Conservation (phyloP, 2,329 filamentous ascomycete genomes). For the Madurella fahalii region DNA sequence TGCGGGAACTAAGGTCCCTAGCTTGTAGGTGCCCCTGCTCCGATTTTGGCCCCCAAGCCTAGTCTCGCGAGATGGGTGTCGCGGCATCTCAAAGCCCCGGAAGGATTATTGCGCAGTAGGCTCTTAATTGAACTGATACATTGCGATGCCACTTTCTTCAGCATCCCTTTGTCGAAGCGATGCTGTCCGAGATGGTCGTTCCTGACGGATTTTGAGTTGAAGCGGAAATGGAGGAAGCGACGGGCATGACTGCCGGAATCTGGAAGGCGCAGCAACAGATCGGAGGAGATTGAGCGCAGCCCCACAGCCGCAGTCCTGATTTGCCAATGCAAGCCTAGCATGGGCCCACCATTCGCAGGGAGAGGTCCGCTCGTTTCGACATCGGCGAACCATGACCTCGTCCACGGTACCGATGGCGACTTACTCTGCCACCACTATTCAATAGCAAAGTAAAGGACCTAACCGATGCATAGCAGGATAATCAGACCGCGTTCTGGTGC, state of each 20-base stretch:
- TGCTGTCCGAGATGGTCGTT: too few species aligned
- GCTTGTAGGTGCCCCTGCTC: neutral
- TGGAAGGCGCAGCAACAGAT: constrained; percentile 7
- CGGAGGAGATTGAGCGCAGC: neutral
- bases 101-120: neutral
- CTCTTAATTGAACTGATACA: neutral
- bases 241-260: constrained; percentile 8
- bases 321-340: neutral
- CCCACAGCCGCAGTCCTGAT: neutral
- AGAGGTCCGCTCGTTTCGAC: neutral
- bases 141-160: neutral
- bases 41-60: neutral
- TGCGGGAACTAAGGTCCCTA: neutral
- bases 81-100: neutral
- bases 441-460: neutral
- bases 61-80: neutral
- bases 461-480: neutral
- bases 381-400: neutral
- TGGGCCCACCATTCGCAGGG: too few species aligned
- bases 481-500: neutral
- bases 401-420: neutral
- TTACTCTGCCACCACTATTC: too few species aligned
- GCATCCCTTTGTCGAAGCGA: too few species aligned
- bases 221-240: neutral
- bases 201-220: too few species aligned